Evolutionary conservation across 768 basidiomycete species (phyloP).

Genomic region (Pisolithus albus): DNA sequence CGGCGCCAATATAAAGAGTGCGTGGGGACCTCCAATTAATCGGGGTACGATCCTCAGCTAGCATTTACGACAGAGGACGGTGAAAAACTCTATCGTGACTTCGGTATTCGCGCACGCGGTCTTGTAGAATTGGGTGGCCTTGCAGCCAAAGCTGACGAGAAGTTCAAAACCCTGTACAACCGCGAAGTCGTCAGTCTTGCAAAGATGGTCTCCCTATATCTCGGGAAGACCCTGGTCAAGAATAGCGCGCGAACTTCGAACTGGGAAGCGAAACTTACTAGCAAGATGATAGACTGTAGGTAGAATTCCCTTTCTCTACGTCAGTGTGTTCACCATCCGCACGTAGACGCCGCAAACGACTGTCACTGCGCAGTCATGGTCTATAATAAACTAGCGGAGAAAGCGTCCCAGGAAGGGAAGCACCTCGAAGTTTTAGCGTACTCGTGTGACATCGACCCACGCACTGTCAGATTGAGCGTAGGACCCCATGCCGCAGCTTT

Average conservation of each 20-base stretch:
- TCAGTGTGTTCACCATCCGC: background rate
- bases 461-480: background rate
- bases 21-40: slow-evolving; percentile 4
- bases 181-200: slow-evolving; percentile 38
- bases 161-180: slow-evolving; percentile 27
- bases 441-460: slow-evolving; percentile 23
- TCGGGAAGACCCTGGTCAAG: slow-evolving; percentile 33
- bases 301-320: background rate
- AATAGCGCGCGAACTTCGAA: slow-evolving; percentile 40
- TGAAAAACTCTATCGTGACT: slow-evolving; percentile 42
- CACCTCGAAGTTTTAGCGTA: slow-evolving; percentile 15
- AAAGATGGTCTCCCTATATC: slow-evolving; percentile 38
- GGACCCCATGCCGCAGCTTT: background rate
- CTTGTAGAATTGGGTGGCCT: slow-evolving; percentile 43
- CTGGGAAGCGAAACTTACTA: slow-evolving; percentile 36
- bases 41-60: background rate
- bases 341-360: slow-evolving; percentile 46
- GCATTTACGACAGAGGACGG: slow-evolving; percentile 35
- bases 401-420: slow-evolving; percentile 20
- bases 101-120: slow-evolving; percentile 33
- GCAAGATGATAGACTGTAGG: slow-evolving; percentile 35
- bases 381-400: slow-evolving; percentile 30
- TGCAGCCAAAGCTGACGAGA: slow-evolving; percentile 34
- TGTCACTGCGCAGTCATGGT: slow-evolving; percentile 42
- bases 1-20: slow-evolving; percentile 45